Evolutionary conservation across 129 eudicot species (phyloP), one percentile per base, ranked within the genome.

Genomic region (Artemisia tridentata): DNA sequence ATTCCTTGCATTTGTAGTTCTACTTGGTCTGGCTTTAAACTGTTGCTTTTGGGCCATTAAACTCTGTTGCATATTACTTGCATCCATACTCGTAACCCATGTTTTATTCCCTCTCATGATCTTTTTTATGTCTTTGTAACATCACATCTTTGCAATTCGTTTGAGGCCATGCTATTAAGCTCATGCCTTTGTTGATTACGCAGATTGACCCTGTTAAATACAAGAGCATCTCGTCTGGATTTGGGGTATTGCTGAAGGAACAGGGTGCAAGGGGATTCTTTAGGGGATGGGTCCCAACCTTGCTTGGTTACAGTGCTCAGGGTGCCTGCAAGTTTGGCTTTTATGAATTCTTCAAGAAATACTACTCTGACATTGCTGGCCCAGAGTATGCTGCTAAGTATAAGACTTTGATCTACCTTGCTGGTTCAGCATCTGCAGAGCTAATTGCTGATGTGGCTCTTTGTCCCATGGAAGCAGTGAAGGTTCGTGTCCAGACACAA

Each of bases 261-360:
- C 97, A 91, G 66, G 97, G 97, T 14, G 31, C 80, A 11, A 77
- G 72, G 79, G 95, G 95, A 8, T 87, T 90, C 83, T 87, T 87
- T 69, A 90, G 91, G 76, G 97, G 95, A 49, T 90, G 96, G 95
- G 91, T 84, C 19, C 95, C 91, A 1, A 90, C 95, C 49, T 79
- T 90, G 57, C 83, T 90, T 48, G 97, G 97, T 71, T 90, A 90
- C 75, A 87, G 97, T 72, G 95, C 91, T 62, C 97, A 90, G 85
- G 97, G 97, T 72, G 97, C 95, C 77, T 87, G 95, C 91, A 90
- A 87, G 80, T 90, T 83, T 81, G 97, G 97, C 3, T 87, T 91
- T 68, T 91, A 91, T 70, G 97, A 91, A 47, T 91, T 87, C 88
- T 91, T 91, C 76, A 91, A 91, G 81, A 91, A 91, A 81, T 87